A percentile compares a stretch with the other conserved stretches of the same genome.
Evolutionary conservation across 352 stramenopile genomes (phyloP).

Genomic region (Globisporangium yorkense): DNA sequence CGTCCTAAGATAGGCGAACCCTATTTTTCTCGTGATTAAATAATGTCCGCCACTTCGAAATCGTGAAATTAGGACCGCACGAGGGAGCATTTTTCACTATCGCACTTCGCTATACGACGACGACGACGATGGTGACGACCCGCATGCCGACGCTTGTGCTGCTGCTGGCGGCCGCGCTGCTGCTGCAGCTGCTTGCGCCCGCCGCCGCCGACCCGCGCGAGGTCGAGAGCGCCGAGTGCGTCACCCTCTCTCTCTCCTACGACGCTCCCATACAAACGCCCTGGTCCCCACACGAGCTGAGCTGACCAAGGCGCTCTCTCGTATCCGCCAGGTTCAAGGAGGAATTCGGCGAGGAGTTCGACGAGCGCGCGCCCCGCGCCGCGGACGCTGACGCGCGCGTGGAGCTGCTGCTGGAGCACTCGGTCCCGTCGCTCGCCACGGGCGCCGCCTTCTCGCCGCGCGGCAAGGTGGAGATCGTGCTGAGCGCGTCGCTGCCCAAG

Average conservation of each 20-base stretch:
- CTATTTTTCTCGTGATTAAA: neutral
- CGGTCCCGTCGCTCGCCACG: conserved; percentile 23
- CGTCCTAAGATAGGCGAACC: too few species aligned
- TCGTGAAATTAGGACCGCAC: too few species aligned
- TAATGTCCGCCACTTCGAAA: too few species aligned
- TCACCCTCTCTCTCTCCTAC: conserved; percentile 7
- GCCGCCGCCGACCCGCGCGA: conserved; percentile 35
- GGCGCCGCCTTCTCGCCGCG: conserved; percentile 32
- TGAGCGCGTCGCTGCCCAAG: conserved; percentile 41
- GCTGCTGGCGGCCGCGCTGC: conserved; percentile 27
- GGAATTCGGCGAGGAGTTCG: conserved; percentile 65
- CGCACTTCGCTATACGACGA: conserved; percentile 3
- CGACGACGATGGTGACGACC: conserved; percentile 16
- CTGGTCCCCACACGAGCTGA: too few species aligned
- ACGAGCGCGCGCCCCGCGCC: conserved; percentile 26
- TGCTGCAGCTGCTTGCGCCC: conserved; percentile 18
- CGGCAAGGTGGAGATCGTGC: conserved; percentile 57
- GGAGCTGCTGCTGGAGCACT: conserved; percentile 66
- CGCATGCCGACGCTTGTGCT: conserved; percentile 26
- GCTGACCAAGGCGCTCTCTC: neutral
- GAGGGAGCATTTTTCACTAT: neutral
- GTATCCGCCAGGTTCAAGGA: conserved; percentile 42
- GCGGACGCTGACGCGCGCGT: conserved; percentile 37
- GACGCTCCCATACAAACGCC: conserved; percentile 7
- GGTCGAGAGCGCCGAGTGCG: conserved; percentile 57